These are phyloP conservation scores for Neurospora sp. DNA, from an alignment of 495 filamentous ascomycete genomes.

Conservation along the genomic window DNA sequence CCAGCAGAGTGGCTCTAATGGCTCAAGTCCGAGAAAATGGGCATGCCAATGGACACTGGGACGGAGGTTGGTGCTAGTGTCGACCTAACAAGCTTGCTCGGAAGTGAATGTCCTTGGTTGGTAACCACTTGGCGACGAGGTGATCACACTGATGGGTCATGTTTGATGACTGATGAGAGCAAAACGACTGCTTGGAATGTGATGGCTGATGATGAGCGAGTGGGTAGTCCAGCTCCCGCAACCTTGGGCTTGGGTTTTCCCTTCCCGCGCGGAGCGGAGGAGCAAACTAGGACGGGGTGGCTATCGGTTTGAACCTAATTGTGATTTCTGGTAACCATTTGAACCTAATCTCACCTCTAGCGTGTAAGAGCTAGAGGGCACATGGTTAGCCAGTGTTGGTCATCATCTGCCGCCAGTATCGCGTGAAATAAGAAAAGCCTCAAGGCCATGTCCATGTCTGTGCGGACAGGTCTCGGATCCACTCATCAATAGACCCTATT, in stretches of 20 bases:
- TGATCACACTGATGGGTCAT: background rate
- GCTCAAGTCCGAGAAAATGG: background rate
- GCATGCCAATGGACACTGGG: background rate
- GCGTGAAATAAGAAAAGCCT: background rate
- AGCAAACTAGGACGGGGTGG: background rate
- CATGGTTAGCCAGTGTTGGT: background rate
- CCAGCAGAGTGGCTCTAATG: background rate
- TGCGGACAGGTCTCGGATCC: background rate
- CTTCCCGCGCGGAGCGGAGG: background rate
- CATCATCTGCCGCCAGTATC: background rate
- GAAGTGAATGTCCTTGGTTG: background rate
- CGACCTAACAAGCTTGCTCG: background rate
- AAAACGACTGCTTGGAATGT: background rate
- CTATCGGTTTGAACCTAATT: background rate
- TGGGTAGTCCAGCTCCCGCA: background rate
- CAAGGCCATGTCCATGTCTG: background rate
- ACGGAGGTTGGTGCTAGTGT: background rate
- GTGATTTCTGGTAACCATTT: background rate
- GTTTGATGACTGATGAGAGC: background rate
- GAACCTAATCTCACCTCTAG: background rate
- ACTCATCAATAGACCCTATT: background rate
- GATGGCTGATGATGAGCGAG: background rate
- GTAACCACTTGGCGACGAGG: background rate
- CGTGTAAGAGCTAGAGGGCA: background rate
- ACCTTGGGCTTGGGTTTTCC: background rate